Conservation (phyloP, 179 eudicot species). For the Camellia oleifera region DNA sequence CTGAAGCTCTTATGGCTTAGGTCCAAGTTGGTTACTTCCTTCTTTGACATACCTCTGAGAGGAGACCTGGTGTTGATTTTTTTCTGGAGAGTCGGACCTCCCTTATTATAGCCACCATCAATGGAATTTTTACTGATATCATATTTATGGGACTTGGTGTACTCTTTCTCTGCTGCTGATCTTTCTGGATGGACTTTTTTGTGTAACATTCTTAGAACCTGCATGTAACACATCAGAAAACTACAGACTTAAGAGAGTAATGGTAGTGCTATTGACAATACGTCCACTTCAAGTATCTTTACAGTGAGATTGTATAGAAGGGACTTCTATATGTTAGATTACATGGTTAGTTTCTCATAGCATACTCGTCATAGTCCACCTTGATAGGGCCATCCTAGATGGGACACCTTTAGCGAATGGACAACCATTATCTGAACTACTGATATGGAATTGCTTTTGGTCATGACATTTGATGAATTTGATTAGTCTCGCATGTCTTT, state of each 20-base stretch:
- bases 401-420: background rate
- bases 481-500: too few species aligned
- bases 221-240: conserved; percentile 17
- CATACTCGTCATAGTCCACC: background rate
- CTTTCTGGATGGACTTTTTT: conserved; percentile 60
- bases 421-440: too few species aligned
- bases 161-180: conserved; percentile 26
- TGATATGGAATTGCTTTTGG: background rate
- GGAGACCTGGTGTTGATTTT: conserved; percentile 23
- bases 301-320: background rate
- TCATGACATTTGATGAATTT: background rate
- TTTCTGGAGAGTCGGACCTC: conserved; percentile 18
- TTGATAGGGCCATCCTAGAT: background rate
- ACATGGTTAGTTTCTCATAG: background rate
- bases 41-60: conserved; percentile 24
- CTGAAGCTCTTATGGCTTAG: conserved; percentile 19
- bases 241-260: background rate
- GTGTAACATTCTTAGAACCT: conserved; percentile 52
- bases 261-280: background rate
- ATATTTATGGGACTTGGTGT: conserved; percentile 13
- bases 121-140: conserved; percentile 20
- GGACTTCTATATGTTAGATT: background rate
- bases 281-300: background rate
- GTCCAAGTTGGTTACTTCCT: conserved; percentile 18
- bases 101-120: conserved; percentile 9